Base-by-base conservation (phyloP, 2,329 filamentous ascomycete genomes). In the Curvularia lunata region DNA sequence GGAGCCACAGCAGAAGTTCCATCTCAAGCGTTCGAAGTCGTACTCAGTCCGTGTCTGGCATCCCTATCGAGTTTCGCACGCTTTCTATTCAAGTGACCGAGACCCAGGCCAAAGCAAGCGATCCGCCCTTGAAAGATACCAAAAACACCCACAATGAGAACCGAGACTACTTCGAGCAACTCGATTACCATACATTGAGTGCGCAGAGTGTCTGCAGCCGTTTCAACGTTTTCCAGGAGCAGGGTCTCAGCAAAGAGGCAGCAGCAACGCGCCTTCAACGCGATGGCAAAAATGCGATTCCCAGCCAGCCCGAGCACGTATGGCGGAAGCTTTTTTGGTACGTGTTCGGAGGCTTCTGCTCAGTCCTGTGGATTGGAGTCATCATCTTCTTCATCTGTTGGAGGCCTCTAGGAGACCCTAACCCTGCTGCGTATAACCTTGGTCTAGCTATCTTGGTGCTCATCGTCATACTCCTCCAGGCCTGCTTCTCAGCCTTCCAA, bases 351-450 rank as follows among this genome's bases (percentile, higher is more conserved):
- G 43, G 43, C 25, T 46, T 46, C 25, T 46, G 43, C n/a, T 46
- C 43, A 30, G 43, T 46, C 28, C 27, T 46, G 16, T 46, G 43
- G 43, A 46, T 46, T 12, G 43, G 43, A 30, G 43, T 46, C 27
- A 46, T 46, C 43, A 46, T 46, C 27, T 46, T 46, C 43, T 54
- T 46, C n/a, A 46, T 46, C n/a, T 46, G 43, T n/a, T 46, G 43
- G 43, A 46, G 43, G 27, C 43, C 43, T 19, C 27, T 46, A 27
- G 43, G 43, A 12, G 43, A 46, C 43, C 43, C 43, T 19, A 28
- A 46, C 27, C 43, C 43, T 30, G 25, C 25, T 12, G 43, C 43
- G 4, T 46, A 46, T 10, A 46, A 46, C 9, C 27, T 46, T 4
- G 43, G 43, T 25, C 27, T 46, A 9, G 43, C 43, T n/a, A 46